These are phyloP conservation scores for Fusarium euwallaceae DNA, from an alignment of 2,329 filamentous ascomycete species.

Conservation along the genomic window DNA sequence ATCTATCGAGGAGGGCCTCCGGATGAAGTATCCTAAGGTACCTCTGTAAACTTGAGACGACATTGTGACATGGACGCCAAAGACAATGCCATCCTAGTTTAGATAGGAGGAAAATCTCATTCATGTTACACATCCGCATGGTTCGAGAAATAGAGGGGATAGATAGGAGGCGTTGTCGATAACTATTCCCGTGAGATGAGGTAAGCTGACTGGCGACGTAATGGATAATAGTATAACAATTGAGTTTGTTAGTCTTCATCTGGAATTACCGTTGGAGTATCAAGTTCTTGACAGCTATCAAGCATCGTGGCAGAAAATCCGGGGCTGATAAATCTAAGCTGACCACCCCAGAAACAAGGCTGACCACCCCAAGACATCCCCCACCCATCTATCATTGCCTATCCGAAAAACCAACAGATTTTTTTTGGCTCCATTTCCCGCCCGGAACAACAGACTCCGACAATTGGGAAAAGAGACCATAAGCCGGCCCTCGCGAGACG, in stretches of 20 bases:
- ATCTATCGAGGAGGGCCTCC: background rate
- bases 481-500: background rate
- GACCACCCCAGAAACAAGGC: background rate
- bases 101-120: background rate
- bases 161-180: background rate
- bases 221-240: background rate
- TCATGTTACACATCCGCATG: background rate
- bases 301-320: background rate
- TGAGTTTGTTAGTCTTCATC: background rate
- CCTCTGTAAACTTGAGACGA: background rate
- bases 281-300: background rate
- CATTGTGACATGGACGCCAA: background rate
- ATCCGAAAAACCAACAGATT: background rate
- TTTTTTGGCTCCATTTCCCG: background rate
- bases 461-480: background rate
- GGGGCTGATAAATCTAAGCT: background rate
- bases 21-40: background rate
- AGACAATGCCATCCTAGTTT: background rate
- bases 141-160: background rate
- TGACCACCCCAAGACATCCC: background rate
- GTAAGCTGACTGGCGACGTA: conserved; percentile 1
- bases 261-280: background rate
- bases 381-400: background rate
- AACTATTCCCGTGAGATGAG: background rate
- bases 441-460: background rate